Conservation (phyloP, 23 red algal genomes). For the Gracilaria vermiculophylla region DNA sequence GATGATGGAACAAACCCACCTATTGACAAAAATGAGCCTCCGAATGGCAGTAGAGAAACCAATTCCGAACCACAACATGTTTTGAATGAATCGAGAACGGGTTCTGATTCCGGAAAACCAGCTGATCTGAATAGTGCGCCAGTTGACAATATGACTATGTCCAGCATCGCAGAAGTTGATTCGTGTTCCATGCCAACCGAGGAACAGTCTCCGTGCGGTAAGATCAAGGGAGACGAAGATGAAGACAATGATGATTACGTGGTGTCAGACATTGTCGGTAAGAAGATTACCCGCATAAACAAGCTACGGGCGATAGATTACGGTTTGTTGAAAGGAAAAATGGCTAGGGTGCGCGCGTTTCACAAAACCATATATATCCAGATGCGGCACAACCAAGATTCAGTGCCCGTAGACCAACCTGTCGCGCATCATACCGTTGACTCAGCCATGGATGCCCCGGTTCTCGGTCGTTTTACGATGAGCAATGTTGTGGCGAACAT, state of each 20-base stretch:
- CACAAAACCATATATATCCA: slow-evolving; percentile 15
- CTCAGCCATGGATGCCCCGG: neutral
- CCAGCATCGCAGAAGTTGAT: neutral
- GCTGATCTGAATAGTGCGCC: neutral
- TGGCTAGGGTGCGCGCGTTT: slow-evolving; percentile 34
- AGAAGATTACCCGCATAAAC: neutral
- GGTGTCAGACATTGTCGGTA: neutral
- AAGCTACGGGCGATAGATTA: slow-evolving; percentile 35
- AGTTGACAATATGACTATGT: neutral
- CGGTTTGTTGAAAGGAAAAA: slow-evolving; percentile 53
- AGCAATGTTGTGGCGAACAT: slow-evolving; percentile 3
- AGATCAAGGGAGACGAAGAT: neutral
- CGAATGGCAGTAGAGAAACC: no score
- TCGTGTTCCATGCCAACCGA: neutral
- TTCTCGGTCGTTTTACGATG: slow-evolving; percentile 16
- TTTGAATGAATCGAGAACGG: neutral
- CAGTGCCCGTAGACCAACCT: neutral
- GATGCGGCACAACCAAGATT: neutral
- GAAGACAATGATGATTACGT: neutral
- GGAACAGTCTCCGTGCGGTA: neutral
- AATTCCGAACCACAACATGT: neutral
- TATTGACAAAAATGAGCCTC: neutral
- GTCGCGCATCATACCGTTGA: slow-evolving; percentile 23
- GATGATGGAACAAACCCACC: neutral
- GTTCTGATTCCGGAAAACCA: no score